Percentiles rank a stretch among this genome's conserved stretches.
phyloP scores from a whole-genome alignment of 2,329 filamentous ascomycete genomes.

The Leptoxyphium fumago region DNA sequence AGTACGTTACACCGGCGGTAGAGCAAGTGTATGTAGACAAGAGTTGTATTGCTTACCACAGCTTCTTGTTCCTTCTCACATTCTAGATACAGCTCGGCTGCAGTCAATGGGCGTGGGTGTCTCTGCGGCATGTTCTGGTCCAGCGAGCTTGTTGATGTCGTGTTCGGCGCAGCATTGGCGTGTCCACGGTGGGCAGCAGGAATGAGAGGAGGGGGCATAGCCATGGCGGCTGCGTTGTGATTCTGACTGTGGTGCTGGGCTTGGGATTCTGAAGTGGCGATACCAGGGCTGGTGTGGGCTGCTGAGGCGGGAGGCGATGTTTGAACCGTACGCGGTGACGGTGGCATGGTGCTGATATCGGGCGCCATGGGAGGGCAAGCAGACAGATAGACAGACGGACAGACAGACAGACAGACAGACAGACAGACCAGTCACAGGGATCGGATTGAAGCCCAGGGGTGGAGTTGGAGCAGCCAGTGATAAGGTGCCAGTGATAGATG shows the following conservation, averaged over 20 bases:
- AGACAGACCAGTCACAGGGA: too few species aligned
- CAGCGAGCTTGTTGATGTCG: constrained; percentile 9
- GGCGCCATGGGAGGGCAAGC: too few species aligned
- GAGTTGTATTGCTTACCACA: constrained; percentile 45
- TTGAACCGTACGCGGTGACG: background rate
- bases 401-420: too few species aligned
- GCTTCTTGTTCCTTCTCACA: constrained; percentile 93
- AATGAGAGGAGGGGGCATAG: background rate
- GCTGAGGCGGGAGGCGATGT: background rate
- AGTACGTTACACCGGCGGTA: background rate
- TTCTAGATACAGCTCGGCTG: constrained; percentile 75
- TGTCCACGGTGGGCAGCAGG: background rate
- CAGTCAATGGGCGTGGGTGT: constrained; percentile 75
- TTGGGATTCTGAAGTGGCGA: constrained; percentile 8
- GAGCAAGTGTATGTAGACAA: background rate
- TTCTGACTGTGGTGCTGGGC: background rate
- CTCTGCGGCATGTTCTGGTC: constrained; percentile 44
- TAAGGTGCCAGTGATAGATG: too few species aligned
- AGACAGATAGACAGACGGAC: too few species aligned
- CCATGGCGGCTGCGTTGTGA: background rate
- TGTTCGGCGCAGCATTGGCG: background rate
- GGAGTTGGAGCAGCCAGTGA: too few species aligned
- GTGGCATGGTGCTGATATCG: too few species aligned
- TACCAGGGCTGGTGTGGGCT: background rate
- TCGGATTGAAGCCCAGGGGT: too few species aligned